Percentiles rank a stretch among this genome's conserved stretches.
These are phyloP conservation scores for Aspergillus uvarum DNA, from an alignment of 2,329 filamentous ascomycete genomes.

Conservation along the genomic window DNA sequence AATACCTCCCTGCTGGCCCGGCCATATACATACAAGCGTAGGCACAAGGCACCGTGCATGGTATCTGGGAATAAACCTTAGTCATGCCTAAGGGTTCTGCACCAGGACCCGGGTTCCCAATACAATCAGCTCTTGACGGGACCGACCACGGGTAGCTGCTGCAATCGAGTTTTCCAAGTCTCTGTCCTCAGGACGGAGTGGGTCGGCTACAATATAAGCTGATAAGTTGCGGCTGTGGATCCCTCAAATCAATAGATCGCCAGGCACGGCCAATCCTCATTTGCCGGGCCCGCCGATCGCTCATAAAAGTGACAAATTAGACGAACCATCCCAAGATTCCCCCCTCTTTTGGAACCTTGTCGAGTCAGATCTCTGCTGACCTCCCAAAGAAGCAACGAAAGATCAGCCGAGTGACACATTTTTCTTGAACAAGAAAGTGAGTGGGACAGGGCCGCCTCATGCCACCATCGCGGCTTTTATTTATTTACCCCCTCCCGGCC, in stretches of 20 bases:
- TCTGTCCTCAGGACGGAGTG: too few relatives aligned
- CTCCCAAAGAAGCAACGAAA: neutral
- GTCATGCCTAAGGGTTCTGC: too few relatives aligned
- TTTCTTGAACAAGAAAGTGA: neutral
- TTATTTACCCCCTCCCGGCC: neutral
- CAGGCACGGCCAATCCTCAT: neutral
- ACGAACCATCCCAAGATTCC: neutral
- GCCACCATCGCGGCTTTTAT: neutral
- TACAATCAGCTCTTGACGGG: too few relatives aligned
- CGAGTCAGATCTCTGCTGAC: neutral
- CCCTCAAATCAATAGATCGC: neutral
- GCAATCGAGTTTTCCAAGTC: too few relatives aligned
- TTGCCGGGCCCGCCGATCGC: neutral
- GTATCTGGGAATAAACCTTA: too few relatives aligned
- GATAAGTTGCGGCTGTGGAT: neutral
- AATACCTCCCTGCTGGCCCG: too few relatives aligned
- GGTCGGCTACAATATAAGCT: too few relatives aligned
- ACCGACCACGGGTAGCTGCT: too few relatives aligned
- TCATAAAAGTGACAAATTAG: neutral
- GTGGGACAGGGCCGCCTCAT: too few relatives aligned
- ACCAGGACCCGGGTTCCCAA: too few relatives aligned
- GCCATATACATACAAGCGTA: too few relatives aligned
- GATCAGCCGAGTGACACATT: neutral
- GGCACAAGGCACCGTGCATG: too few relatives aligned
- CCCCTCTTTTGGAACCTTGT: neutral